Evolutionary conservation across 176 grass and related monocot species (phyloP), one percentile per base, ranked within the genome.

Genomic region (Stipa capillata): DNA sequence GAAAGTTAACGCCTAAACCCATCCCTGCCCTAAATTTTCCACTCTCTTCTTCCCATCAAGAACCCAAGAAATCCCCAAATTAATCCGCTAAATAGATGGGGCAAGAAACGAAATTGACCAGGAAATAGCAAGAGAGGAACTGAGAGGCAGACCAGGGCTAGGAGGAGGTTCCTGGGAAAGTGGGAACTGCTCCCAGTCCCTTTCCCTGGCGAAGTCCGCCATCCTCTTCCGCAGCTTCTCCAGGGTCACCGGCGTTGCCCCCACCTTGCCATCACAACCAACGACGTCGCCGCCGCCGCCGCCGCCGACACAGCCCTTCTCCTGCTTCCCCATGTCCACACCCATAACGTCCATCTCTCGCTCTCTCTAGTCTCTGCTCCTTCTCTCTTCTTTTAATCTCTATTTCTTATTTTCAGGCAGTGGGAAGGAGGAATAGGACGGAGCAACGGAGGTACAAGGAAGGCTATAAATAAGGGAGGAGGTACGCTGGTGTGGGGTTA

Each of bases 141-240:
- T 9, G 16, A 32, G 37, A 55, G 53, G 40, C 69, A 56, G 18
- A 97, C 94, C 84, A 97, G 39, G 20, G 94, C 94, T n/a, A n/a
- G n/a, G 29, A 97, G 94, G 84, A 97, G 94, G 78, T 97, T 97
- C 69, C 94, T 76, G 2, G 91, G 91, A n/a, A n/a, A n/a, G 75
- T 43, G 94, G 91, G 89, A 94, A 97, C 79, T 90, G 84, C 64
- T 97, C 94, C 94, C 89, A 94, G 69, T 94, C 91, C 39, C 94
- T 89, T 75, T 94, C 91, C 77, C 65, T 94, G 44, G 94, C 91
- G 72, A 97, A 97, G 18, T 90, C 85, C 51, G 94, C 91, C 94
- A 94, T 97, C 77, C 88, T 87, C 89, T 82, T 84, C 84, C 82
- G 84, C 70, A 94, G 86, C 69, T 84, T 79, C 53, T 88, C 91